A percentile compares a stretch with the other conserved stretches of the same genome.
Conservation (phyloP, 176 grass and related monocot genomes). For the Raddia distichophylla region DNA sequence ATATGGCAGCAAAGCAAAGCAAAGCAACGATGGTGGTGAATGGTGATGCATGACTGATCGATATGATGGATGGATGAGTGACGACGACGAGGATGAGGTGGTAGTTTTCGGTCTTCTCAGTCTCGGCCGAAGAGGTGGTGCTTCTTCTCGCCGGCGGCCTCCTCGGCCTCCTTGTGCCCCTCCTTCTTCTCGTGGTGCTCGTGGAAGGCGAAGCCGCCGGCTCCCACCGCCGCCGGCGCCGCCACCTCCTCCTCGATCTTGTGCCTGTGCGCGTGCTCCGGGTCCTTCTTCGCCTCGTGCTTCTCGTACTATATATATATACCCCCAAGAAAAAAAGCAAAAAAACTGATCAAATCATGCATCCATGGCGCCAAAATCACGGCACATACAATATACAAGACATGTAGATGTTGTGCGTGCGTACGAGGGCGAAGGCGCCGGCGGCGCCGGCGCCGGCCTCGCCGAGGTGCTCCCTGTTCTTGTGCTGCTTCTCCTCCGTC, state of each 20-base stretch:
- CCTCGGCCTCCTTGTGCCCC: constrained; percentile 70
- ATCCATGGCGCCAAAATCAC: too few species aligned
- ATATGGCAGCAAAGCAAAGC: too few species aligned
- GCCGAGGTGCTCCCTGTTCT: constrained; percentile 85
- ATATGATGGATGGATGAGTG: too few species aligned
- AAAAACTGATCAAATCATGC: too few species aligned
- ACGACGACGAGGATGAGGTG: too few species aligned
- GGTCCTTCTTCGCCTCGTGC: constrained; percentile 90
- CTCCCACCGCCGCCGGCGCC: constrained; percentile 57
- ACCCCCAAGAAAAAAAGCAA: too few species aligned
- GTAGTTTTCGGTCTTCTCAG: neutral
- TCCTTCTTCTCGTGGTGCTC: constrained; percentile 97
- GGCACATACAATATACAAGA: too few species aligned
- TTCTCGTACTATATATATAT: constrained; percentile 71
- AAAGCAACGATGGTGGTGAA: too few species aligned
- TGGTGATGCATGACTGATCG: too few species aligned
- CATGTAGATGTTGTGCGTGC: neutral
- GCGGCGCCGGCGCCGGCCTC: constrained; percentile 59
- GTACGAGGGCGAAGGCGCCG: constrained; percentile 80
- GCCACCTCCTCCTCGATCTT: constrained; percentile 85
- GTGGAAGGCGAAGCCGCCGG: constrained; percentile 78
- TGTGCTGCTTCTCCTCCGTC: constrained; percentile 89
- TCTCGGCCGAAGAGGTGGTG: constrained; percentile 64
- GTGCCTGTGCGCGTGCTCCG: constrained; percentile 75
- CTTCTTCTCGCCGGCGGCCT: constrained; percentile 74